Base-by-base conservation (phyloP, 768 basidiomycete genomes). In the Boletus rufocinnamomeus region DNA sequence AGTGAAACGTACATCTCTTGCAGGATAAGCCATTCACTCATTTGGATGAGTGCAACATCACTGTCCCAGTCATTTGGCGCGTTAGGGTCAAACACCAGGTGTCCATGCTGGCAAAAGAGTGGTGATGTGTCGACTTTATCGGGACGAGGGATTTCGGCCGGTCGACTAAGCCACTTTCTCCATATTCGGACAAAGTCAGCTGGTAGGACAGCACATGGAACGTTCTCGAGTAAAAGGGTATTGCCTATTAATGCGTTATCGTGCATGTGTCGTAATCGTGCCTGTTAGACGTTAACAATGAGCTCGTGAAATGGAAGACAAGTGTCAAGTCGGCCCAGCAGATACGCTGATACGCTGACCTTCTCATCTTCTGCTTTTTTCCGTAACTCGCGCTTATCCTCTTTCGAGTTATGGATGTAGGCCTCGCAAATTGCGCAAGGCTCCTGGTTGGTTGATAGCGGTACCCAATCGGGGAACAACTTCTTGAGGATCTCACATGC, bases 331-430 rank as follows among this genome's bases (percentile, higher is more conserved):
- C 28, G 13, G 41, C 30, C 19, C 16, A 40, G 38, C n/a, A 56
- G 52, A 54, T 48, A 48, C 40, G 56, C 43, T 44, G 48, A 50
- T n/a, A 16, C 56, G 30, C 56, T 50, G 54, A 87, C 91, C 84
- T 90, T 92, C 74, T 93, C 91, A 21, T 88, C 84, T 67, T 91
- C 91, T 27, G 87, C 88, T 56, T 78, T 81, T 69, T 79, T 85
- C 41, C 87, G 84, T 43, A 80, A 61, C 61, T 84, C 86, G 41
- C 79, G 81, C 64, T 82, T 88, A 59, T 84, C 85, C 65, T 84
- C 85, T 65, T 80, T 83, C 8, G 82, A 84, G 35, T 76, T 78
- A 50, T 84, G 79, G 21, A 82, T 74, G 13, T 77, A 69, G 2
- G 79, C 79, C 56, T 84, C 82, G 64, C 93, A 95, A n/a, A 85